Evolutionary conservation across 139 green algal genomes (phyloP).

Genomic region (Chlorella sorokiniana): DNA sequence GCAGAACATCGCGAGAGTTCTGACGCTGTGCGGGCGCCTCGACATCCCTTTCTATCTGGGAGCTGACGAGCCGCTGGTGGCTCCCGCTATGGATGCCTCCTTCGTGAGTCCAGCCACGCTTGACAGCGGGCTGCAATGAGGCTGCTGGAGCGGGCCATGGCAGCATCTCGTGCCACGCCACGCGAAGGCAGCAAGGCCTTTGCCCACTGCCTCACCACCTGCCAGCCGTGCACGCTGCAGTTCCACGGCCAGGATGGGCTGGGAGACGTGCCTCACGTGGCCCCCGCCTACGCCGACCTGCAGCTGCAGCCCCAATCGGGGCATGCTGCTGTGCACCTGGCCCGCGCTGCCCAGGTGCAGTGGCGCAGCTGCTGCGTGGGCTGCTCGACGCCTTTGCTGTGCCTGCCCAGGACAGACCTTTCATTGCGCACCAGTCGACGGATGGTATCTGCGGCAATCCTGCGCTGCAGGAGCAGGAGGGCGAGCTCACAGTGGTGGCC

Average conservation of each 20-base stretch:
- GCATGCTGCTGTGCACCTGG: conserved; percentile 21
- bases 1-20: conserved; percentile 1
- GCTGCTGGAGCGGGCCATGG: no score
- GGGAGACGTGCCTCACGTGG: background rate
- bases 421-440: no score
- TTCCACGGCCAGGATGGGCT: conserved; percentile 13
- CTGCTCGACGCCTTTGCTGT: no score
- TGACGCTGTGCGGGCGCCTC: background rate
- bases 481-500: conserved; percentile 35
- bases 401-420: no score
- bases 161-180: no score
- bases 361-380: background rate
- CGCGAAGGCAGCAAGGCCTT: background rate
- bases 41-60: background rate
- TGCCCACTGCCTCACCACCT: background rate
- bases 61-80: conserved; percentile 3
- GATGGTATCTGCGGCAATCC: no score
- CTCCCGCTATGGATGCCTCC: conserved; percentile 8
- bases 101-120: background rate
- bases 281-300: background rate
- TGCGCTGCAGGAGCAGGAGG: conserved; percentile 15
- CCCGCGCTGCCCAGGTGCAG: background rate
- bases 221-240: background rate
- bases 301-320: background rate
- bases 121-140: background rate